Conservation (phyloP, 306 rosid genomes). For the Prunus salicina region DNA sequence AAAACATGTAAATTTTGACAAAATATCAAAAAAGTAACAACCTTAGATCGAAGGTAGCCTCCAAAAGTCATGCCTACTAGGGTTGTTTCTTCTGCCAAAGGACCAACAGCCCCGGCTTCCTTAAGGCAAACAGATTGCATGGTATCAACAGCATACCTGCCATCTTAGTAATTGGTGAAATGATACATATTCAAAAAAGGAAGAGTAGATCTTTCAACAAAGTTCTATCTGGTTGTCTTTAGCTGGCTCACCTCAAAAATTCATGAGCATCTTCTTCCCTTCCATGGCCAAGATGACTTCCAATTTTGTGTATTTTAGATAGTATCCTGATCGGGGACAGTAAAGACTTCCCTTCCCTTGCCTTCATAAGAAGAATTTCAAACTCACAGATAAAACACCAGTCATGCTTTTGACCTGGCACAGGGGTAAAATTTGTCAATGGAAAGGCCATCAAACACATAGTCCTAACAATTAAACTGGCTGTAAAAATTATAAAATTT, state of each 20-base stretch:
- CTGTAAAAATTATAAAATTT: conserved; percentile 7
- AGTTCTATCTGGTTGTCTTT: conserved; percentile 21
- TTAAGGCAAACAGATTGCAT: conserved; percentile 79
- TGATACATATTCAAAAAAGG: background rate
- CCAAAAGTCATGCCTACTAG: conserved; percentile 72
- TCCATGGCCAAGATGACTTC: conserved; percentile 79
- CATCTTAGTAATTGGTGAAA: conserved; percentile 37
- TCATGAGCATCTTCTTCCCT: conserved; percentile 86
- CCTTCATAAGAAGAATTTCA: conserved; percentile 59
- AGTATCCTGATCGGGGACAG: conserved; percentile 75
- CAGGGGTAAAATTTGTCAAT: conserved; percentile 5
- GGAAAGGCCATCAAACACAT: conserved; percentile 27
- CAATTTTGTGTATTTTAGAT: conserved; percentile 74
- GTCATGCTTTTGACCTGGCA: conserved; percentile 65
- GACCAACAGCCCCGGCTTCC: conserved; percentile 52
- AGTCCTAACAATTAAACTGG: conserved; percentile 18
- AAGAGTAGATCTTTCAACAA: background rate
- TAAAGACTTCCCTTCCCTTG: conserved; percentile 67
- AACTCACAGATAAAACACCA: conserved; percentile 90
- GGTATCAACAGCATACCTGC: conserved; percentile 77
- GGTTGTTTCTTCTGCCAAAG: conserved; percentile 73
- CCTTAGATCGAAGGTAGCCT: conserved; percentile 81
- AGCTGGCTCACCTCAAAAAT: conserved; percentile 68
- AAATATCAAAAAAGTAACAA: conserved; percentile 23
- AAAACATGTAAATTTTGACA: background rate